phyloP scores from a whole-genome alignment of 495 filamentous ascomycete species.

The Massariosphaeria phaeospora region DNA sequence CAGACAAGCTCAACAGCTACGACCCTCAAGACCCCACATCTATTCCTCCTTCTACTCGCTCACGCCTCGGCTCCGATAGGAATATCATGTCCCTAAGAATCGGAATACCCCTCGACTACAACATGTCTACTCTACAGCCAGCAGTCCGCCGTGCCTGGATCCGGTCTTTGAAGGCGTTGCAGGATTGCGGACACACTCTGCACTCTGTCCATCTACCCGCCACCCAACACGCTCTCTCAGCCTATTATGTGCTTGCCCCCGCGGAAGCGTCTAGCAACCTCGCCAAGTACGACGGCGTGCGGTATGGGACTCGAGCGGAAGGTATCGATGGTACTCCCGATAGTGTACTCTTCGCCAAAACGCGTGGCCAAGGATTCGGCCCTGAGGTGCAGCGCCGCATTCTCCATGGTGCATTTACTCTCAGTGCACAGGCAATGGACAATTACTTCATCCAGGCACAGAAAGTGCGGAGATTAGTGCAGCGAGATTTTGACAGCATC shows the following conservation, averaged over 20 bases:
- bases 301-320: conserved; percentile 62
- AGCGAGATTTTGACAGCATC: conserved; percentile 74
- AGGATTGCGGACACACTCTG: conserved; percentile 59
- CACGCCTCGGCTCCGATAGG: background rate
- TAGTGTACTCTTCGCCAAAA: conserved; percentile 64
- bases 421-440: conserved; percentile 85
- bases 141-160: conserved; percentile 66
- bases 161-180: conserved; percentile 52
- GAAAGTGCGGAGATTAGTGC: conserved; percentile 74
- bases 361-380: conserved; percentile 69
- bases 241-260: conserved; percentile 93
- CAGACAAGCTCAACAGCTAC: conserved; percentile 52
- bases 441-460: conserved; percentile 98
- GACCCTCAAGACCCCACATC: conserved; percentile 77
- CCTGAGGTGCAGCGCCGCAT: conserved; percentile 81
- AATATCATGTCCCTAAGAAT: conserved; percentile 47
- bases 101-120: conserved; percentile 82
- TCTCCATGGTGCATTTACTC: conserved; percentile 80
- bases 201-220: conserved; percentile 75
- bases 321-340: conserved; percentile 31
- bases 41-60: conserved; percentile 50
- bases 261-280: conserved; percentile 96
- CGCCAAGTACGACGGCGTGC: conserved; percentile 93
- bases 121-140: conserved; percentile 71
- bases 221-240: conserved; percentile 77